A percentile compares a stretch with the other conserved stretches of the same genome.
These are phyloP conservation scores for Simplicillium aogashimaense DNA, from an alignment of 2,329 filamentous ascomycete genomes.

Conservation along the genomic window DNA sequence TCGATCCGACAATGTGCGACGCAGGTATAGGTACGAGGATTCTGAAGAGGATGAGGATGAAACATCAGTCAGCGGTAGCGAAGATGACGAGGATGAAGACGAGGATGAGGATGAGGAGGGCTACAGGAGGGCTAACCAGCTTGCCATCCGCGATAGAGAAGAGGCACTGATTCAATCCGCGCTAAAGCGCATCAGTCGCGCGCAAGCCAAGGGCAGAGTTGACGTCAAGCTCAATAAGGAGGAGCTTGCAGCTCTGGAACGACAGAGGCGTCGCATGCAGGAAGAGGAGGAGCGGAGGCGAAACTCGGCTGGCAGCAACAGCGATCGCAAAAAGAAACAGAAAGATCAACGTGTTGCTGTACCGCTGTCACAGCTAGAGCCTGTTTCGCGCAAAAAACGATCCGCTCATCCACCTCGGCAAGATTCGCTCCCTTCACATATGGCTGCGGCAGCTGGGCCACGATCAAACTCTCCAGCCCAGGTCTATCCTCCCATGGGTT, in stretches of 20 bases:
- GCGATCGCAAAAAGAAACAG: constrained; percentile 23
- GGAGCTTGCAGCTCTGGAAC: constrained; percentile 73
- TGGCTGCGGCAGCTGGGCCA: constrained; percentile 24
- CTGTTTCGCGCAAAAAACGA: constrained; percentile 26
- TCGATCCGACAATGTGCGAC: constrained; percentile 24
- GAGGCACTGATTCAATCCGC: constrained; percentile 70
- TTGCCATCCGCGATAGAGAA: constrained; percentile 56
- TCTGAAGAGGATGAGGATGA: constrained; percentile 23
- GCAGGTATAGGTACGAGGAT: constrained; percentile 23
- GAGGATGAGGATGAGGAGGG: constrained; percentile 35
- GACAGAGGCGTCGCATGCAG: constrained; percentile 50
- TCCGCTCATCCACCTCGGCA: constrained; percentile 16
- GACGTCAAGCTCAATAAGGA: constrained; percentile 73
- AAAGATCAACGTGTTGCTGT: constrained; percentile 41
- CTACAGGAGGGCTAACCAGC: constrained; percentile 42
- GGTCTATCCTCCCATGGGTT: constrained; percentile 37
- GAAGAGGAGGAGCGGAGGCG: constrained; percentile 26
- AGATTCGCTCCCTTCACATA: constrained; percentile 27
- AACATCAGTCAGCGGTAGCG: constrained; percentile 15
- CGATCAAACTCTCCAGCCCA: constrained; percentile 14
- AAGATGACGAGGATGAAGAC: constrained; percentile 26
- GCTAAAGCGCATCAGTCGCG: constrained; percentile 68
- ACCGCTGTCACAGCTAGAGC: constrained; percentile 41
- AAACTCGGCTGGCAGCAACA: constrained; percentile 13
- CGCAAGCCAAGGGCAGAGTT: constrained; percentile 63